Base-by-base conservation (phyloP, 2,329 filamentous ascomycete genomes). In the Mycocentrospora acerina region DNA sequence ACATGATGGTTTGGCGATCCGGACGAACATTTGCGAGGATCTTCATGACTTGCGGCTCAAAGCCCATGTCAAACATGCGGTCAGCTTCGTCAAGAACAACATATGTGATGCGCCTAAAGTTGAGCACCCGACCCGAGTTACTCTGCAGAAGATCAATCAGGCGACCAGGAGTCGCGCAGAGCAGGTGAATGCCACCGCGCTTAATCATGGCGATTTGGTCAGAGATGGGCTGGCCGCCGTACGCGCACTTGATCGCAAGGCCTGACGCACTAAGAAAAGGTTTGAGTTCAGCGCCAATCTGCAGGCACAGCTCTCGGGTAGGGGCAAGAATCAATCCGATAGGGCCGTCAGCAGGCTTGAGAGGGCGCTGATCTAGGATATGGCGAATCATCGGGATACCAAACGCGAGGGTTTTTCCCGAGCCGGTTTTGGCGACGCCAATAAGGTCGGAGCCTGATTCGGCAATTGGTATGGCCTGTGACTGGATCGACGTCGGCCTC, bases 11-110 rank as follows among this genome's bases (percentile, higher is more conserved):
- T 64, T 98, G 93, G 34, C 88, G 84, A 64, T 96, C 88, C 1
- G 93, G 90, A 32, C 93, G 85, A 64, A 95, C 86, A 59, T 93
- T 95, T 51, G 83, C 82, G 62, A 97, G 83, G 42, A 98, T 93
- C 68, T 95, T 96, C 82, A 93, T 93, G 37, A 98, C 90, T 67
- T 98, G 93, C 2, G 93, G 91, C 69, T 95, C 91, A 61, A 98
- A 98, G 11, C 93, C 93, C 93, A 98, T 97, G 66, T 98, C 93
- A 64, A 97, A 96, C 93, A 98, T 97, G 46, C 93, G 86, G 69
- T 98, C 93, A 32, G 93, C 93, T 71, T 98, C 93, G 63, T 98
- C 93, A 29, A 98, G 80, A 9, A 98, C 93, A 16, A 96, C 83
- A 64, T 97, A 98, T 0, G 89, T 93, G 10, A 95, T 88, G 48